phyloP scores from a whole-genome alignment of 2,329 filamentous ascomycete species.

The Diaporthe velutina region DNA sequence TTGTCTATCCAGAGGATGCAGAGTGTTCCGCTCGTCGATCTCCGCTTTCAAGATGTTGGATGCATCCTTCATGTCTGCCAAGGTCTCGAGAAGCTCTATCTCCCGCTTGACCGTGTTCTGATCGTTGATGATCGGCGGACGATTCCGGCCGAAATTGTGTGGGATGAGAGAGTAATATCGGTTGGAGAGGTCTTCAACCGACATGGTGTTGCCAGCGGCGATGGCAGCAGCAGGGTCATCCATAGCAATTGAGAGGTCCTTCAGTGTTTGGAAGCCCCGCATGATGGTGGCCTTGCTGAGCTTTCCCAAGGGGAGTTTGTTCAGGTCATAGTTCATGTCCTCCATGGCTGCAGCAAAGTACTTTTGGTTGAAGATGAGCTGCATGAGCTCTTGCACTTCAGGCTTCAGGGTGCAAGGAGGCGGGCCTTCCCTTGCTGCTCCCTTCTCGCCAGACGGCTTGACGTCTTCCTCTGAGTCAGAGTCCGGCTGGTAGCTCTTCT shows the following conservation, averaged over 20 bases:
- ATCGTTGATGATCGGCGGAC: slow-evolving; percentile 76
- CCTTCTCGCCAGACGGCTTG: slow-evolving; percentile 47
- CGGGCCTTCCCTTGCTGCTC: slow-evolving; percentile 48
- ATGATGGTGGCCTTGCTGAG: slow-evolving; percentile 83
- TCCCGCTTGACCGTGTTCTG: slow-evolving; percentile 76
- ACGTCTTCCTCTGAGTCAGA: slow-evolving; percentile 69
- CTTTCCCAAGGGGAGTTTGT: slow-evolving; percentile 87
- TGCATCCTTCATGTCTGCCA: slow-evolving; percentile 89
- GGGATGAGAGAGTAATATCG: slow-evolving; percentile 86
- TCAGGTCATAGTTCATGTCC: slow-evolving; percentile 77
- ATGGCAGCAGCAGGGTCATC: slow-evolving; percentile 62
- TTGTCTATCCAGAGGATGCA: slow-evolving; percentile 79
- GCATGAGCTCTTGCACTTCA: slow-evolving; percentile 77
- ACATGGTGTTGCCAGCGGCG: slow-evolving; percentile 58
- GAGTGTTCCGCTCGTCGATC: slow-evolving; percentile 59
- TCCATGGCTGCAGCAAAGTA: slow-evolving; percentile 78
- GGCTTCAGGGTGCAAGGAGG: slow-evolving; percentile 69
- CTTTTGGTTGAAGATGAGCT: slow-evolving; percentile 85
- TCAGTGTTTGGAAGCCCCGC: slow-evolving; percentile 81
- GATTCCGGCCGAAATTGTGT: slow-evolving; percentile 81
- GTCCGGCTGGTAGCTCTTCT: slow-evolving; percentile 81
- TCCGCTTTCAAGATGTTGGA: slow-evolving; percentile 81
- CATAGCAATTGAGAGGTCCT: slow-evolving; percentile 79
- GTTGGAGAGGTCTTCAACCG: slow-evolving; percentile 75
- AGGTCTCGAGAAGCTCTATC: slow-evolving; percentile 82